A percentile compares a stretch with the other conserved stretches of the same genome.
Conservation (phyloP, 2,329 filamentous ascomycete genomes). For the Ceratocystis papillata region DNA sequence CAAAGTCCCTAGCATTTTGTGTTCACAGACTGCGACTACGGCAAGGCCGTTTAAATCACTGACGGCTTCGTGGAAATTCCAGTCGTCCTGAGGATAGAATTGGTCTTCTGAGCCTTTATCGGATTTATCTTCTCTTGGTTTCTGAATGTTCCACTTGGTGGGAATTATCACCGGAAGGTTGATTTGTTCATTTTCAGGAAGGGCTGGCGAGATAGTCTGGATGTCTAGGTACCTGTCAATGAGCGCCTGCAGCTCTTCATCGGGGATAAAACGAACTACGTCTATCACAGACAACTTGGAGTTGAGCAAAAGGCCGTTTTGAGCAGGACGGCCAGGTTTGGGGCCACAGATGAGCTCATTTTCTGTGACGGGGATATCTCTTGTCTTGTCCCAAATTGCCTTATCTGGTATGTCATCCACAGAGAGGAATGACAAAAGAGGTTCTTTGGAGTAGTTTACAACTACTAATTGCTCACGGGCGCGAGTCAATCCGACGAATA, state of each 20-base stretch:
- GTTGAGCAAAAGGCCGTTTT: not conserved
- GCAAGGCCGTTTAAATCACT: slow-evolving; percentile 30
- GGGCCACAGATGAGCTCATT: slow-evolving; percentile 14
- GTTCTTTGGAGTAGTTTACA: slow-evolving; percentile 25
- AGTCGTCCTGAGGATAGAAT: slow-evolving; percentile 20
- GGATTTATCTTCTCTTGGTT: not conserved
- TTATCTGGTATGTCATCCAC: slow-evolving; percentile 5
- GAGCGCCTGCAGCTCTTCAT: slow-evolving; percentile 26
- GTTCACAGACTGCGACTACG: slow-evolving; percentile 28
- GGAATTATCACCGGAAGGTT: slow-evolving; percentile 25
- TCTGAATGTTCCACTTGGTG: slow-evolving; percentile 22
- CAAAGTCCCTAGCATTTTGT: slow-evolving; percentile 25
- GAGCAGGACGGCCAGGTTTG: not conserved
- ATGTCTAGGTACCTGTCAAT: slow-evolving; percentile 25
- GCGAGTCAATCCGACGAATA: slow-evolving; percentile 30
- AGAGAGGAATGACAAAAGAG: slow-evolving; percentile 28
- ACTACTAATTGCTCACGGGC: slow-evolving; percentile 29
- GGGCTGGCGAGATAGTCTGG: slow-evolving; percentile 14
- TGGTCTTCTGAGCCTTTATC: not conserved
- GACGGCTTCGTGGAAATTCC: slow-evolving; percentile 27
- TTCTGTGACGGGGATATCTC: slow-evolving; percentile 6
- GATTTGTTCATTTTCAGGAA: slow-evolving; percentile 25
- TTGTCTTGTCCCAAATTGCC: slow-evolving; percentile 16
- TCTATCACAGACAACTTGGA: slow-evolving; percentile 25
- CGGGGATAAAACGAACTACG: slow-evolving; percentile 27